Percentiles rank a stretch among this genome's conserved stretches.
These are phyloP conservation scores for Talaromyces liani DNA, from an alignment of 495 filamentous ascomycete genomes.

Conservation along the genomic window DNA sequence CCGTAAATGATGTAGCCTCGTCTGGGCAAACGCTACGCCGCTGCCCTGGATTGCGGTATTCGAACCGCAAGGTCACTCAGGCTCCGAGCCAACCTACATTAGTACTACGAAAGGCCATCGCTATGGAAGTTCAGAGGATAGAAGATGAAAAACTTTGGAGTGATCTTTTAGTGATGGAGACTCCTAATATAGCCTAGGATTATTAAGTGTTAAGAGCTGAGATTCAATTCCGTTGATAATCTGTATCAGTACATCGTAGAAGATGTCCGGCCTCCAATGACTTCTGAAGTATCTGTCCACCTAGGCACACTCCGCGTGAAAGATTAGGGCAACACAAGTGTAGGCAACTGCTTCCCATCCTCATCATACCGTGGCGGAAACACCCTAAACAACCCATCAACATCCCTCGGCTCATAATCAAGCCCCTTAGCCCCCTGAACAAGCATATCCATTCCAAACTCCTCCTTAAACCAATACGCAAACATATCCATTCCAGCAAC, in stretches of 20 bases:
- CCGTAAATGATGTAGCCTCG: not conserved
- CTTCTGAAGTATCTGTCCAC: too few species aligned
- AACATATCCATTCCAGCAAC: slow-evolving; percentile 33
- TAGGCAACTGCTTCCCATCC: not conserved
- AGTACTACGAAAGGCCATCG: slow-evolving; percentile 7
- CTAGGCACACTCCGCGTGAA: too few species aligned
- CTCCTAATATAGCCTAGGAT: not conserved
- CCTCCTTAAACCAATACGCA: slow-evolving; percentile 24
- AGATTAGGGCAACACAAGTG: not conserved
- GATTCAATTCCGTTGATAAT: too few species aligned
- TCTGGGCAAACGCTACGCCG: not conserved
- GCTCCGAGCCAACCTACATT: slow-evolving; percentile 6
- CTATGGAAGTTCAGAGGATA: slow-evolving; percentile 11
- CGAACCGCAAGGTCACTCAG: not conserved
- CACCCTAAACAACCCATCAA: slow-evolving; percentile 10
- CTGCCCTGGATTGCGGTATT: slow-evolving; percentile 4
- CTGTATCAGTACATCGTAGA: too few species aligned
- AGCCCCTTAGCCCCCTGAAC: slow-evolving; percentile 10
- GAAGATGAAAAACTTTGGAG: slow-evolving; percentile 10
- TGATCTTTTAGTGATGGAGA: slow-evolving; percentile 5
- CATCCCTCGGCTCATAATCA: slow-evolving; percentile 12
- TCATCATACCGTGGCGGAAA: slow-evolving; percentile 11
- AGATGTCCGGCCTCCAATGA: too few species aligned
- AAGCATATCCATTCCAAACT: slow-evolving; percentile 13
- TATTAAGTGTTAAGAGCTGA: too few species aligned